Conservation (phyloP, 2,329 filamentous ascomycete species). For the Hypoxylon sp. region DNA sequence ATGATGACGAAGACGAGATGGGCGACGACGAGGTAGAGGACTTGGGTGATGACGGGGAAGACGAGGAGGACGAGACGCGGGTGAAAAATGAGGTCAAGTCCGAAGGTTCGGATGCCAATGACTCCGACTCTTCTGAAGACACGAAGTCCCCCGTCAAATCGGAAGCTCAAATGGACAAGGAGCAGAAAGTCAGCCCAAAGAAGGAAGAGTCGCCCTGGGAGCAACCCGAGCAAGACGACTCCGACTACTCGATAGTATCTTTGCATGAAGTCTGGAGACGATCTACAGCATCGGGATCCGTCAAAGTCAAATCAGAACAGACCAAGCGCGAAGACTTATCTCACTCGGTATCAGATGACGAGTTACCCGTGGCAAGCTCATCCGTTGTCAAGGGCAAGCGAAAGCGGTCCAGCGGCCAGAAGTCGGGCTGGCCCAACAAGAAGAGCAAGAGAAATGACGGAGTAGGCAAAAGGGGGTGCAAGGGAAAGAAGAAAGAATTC, state of each 20-base stretch:
- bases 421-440: background rate
- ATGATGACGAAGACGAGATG: slow-evolving; percentile 5
- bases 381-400: slow-evolving; percentile 6
- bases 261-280: slow-evolving; percentile 17
- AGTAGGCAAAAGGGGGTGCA: slow-evolving; percentile 15
- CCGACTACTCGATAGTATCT: slow-evolving; percentile 24
- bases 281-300: background rate
- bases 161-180: no score
- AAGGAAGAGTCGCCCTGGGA: slow-evolving; percentile 2
- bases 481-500: slow-evolving; percentile 23
- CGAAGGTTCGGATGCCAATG: background rate
- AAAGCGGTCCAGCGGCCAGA: slow-evolving; percentile 1
- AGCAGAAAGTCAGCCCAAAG: no score
- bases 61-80: no score
- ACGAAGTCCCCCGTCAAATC: no score
- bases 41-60: background rate
- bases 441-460: slow-evolving; percentile 23
- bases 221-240: slow-evolving; percentile 9
- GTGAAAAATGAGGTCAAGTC: background rate
- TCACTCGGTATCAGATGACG: background rate
- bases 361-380: background rate
- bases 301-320: background rate
- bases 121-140: background rate
- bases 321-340: slow-evolving; percentile 9
- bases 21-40: slow-evolving; percentile 10